Conservation (phyloP, 2,329 filamentous ascomycete species). For the Pleurostoma richardsiae region DNA sequence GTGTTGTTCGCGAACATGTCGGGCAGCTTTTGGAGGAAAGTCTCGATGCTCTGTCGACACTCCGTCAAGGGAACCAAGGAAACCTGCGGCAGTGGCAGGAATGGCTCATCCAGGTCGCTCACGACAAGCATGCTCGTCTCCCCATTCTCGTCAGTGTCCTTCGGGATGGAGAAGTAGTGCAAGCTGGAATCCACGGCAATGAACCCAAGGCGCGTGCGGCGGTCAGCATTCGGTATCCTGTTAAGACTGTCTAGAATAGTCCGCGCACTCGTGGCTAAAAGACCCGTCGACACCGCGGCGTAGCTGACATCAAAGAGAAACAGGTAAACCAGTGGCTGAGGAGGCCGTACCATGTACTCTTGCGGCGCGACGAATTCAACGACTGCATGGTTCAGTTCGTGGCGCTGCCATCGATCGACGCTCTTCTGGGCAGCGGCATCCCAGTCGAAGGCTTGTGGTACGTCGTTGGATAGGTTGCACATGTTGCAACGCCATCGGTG, state of each 20-base stretch:
- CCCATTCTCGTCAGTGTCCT: conserved; percentile 77
- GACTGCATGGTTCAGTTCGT: conserved; percentile 92
- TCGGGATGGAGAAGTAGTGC: conserved; percentile 93
- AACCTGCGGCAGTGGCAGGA: conserved; percentile 89
- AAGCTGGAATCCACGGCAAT: conserved; percentile 91
- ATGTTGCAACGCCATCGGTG: conserved; percentile 99
- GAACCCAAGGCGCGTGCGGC: conserved; percentile 87
- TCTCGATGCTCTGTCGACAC: conserved; percentile 85
- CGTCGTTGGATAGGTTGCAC: conserved; percentile 98
- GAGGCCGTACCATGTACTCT: conserved; percentile 98
- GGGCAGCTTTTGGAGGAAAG: conserved; percentile 84
- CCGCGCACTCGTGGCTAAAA: conserved; percentile 85
- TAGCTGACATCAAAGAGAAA: conserved; percentile 96
- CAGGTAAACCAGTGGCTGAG: conserved; percentile 90
- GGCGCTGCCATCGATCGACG: conserved; percentile 85
- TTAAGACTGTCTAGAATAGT: conserved; percentile 94
- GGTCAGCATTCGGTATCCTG: conserved; percentile 95
- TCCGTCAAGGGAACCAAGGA: conserved; percentile 85
- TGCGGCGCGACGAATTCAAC: conserved; percentile 97
- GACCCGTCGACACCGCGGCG: conserved; percentile 79
- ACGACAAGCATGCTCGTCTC: conserved; percentile 91
- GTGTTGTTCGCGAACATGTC: conserved; percentile 96
- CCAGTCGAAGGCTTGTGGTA: conserved; percentile 99
- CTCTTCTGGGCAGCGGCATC: conserved; percentile 87
- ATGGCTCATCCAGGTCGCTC: conserved; percentile 92